Evolutionary conservation across 805 yeast genomes (phyloP), one percentile per base, ranked within the genome.

Genomic region (Candida ortonii): DNA sequence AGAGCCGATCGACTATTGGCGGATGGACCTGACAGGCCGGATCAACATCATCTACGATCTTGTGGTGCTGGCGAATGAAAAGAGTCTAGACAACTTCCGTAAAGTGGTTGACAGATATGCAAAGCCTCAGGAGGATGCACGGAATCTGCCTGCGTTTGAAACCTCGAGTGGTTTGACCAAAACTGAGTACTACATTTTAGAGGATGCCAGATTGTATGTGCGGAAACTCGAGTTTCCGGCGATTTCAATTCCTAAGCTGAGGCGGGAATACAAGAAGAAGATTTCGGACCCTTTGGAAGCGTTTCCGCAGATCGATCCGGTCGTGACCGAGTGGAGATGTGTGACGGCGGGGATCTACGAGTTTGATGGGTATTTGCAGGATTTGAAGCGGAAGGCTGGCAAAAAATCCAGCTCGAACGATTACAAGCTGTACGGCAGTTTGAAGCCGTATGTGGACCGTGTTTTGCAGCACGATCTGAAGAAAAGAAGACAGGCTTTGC

Each of bases 171-270:
- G 43, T 12, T 13, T 23, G 6, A 26, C 18, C 4, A 40, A 34
- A 20, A 50, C 47, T 12, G 62, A 61, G 35, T 61, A 57, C 43
- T 43, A 58, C 20, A 53, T 77, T 7, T 62, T 75, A 39, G 76
- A 76, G 39, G 74, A 71, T 43, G 66, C 71, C 21, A 65, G 83
- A 39, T 55, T 79, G 33, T 78, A 78, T 53, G 64, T 61, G 34
- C 49, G 64, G 32, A 57, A 47, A 9, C 29, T 60, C 9, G 49
- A 57, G 13, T 62, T 44, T 31, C 62, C 59, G 18, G 41, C 53
- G 30, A 44, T 64, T 39, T 45, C 44, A 9, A 57, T 69, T 23
- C 68, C 71, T 16, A 65, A 52, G 33, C 53, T 48, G 36, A 50
- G 51, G 34, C 53, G 57, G 31, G 65, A 63, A 22, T 49, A 46